phyloP scores from a whole-genome alignment of 1,139 yeast species.

The Geotrichum klebahnii region DNA sequence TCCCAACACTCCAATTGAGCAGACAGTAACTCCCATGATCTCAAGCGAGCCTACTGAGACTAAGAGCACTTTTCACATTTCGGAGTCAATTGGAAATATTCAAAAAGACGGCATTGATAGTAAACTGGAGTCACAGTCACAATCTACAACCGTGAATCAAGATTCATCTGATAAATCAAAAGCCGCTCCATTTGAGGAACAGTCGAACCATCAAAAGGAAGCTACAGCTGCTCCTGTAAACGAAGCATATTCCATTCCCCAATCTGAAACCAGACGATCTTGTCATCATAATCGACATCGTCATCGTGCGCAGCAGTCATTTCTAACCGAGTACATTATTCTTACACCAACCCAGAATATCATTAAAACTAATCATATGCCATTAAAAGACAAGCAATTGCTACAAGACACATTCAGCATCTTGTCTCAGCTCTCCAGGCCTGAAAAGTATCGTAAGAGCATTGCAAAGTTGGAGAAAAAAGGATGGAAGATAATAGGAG shows the following conservation, averaged over 20 bases:
- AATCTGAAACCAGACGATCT: no score
- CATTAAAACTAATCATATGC: constrained; percentile 42
- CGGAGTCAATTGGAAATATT: background rate
- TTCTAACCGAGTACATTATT: constrained; percentile 44
- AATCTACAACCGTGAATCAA: no score
- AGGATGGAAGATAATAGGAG: constrained; percentile 50
- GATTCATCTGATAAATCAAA: no score
- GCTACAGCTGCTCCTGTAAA: no score
- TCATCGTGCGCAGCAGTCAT: background rate
- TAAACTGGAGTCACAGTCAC: no score
- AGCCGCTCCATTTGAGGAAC: no score
- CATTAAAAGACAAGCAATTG: constrained; percentile 36
- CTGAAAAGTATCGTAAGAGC: constrained; percentile 36
- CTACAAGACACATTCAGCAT: constrained; percentile 48
- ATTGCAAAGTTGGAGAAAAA: constrained; percentile 41
- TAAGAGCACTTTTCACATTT: background rate
- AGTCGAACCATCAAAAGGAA: no score
- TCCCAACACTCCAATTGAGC: background rate
- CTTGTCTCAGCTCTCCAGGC: constrained; percentile 43
- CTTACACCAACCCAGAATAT: constrained; percentile 45
- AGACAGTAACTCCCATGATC: no score
- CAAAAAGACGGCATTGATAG: no score
- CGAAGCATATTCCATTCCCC: no score
- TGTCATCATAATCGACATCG: no score
- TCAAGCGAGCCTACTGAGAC: background rate